A percentile compares a stretch with the other conserved stretches of the same genome.
These are phyloP conservation scores for Pinus albicaulis DNA, from an alignment of 75 land plant genomes.

Conservation along the genomic window DNA sequence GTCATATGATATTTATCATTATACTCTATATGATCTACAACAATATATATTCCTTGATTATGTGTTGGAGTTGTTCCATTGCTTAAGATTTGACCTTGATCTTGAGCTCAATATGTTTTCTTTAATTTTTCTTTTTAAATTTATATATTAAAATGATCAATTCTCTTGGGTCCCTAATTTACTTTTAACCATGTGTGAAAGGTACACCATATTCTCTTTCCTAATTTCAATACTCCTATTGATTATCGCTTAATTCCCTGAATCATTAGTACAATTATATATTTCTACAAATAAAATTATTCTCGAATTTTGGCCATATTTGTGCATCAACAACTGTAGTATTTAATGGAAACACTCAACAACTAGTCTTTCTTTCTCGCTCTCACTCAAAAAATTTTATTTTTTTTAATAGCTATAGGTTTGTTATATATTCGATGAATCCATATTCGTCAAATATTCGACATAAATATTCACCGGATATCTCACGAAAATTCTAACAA, in stretches of 20 bases:
- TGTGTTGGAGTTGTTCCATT: background rate
- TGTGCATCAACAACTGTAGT: conserved; percentile 75
- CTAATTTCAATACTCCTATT: background rate
- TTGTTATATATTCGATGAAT: no score
- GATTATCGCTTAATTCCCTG: background rate
- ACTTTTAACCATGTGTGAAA: no score
- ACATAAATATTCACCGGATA: no score
- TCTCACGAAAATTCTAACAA: no score
- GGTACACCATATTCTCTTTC: no score
- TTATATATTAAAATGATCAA: background rate
- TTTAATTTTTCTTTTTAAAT: background rate
- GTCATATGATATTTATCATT: background rate
- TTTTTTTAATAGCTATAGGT: no score
- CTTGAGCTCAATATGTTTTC: background rate
- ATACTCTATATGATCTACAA: background rate
- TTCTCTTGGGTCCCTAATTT: background rate
- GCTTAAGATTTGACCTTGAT: background rate
- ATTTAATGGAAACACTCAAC: conserved; percentile 75
- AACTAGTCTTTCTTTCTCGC: no score
- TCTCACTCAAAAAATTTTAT: no score
- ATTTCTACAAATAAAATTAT: background rate
- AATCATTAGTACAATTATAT: background rate
- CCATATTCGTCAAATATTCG: no score
- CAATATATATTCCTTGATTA: no score
- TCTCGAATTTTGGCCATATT: conserved; percentile 1